Percentiles rank a stretch among this genome's conserved stretches.
phyloP scores from a whole-genome alignment of 139 green algal genomes.

The Marvania coccoides region DNA sequence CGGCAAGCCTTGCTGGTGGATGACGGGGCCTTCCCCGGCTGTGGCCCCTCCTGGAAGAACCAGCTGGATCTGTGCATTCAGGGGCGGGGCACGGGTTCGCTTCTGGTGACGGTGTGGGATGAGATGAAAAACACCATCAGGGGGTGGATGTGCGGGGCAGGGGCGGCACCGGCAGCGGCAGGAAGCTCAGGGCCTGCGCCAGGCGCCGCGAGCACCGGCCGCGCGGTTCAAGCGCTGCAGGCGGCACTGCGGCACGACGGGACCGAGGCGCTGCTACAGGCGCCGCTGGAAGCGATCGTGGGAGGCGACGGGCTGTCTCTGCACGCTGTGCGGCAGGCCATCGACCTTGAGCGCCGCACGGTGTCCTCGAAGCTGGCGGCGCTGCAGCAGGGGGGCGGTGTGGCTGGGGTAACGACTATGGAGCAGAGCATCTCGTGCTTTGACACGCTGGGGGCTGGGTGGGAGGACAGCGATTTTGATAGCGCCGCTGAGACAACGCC shows the following conservation, averaged over 20 bases:
- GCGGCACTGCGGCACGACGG: slow-evolving; percentile 1
- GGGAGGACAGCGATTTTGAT: slow-evolving; percentile 30
- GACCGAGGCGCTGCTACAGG: slow-evolving; percentile 19
- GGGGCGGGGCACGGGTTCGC: slow-evolving; percentile 5
- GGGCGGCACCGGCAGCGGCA: background rate
- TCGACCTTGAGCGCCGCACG: slow-evolving; percentile 18
- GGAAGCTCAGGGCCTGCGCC: background rate
- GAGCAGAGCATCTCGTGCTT: slow-evolving; percentile 14
- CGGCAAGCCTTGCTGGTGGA: slow-evolving; percentile 22
- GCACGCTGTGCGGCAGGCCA: slow-evolving; percentile 10
- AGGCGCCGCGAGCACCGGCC: background rate
- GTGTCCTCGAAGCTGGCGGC: background rate
- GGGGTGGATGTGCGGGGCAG: slow-evolving; percentile 15
- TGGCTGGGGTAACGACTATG: too few species aligned
- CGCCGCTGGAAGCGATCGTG: slow-evolving; percentile 41
- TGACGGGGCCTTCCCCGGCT: slow-evolving; percentile 12
- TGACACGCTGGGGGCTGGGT: background rate
- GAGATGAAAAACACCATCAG: slow-evolving; percentile 30
- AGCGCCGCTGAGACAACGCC: slow-evolving; percentile 16
- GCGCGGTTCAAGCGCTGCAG: slow-evolving; percentile 22
- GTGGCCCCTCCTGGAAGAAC: slow-evolving; percentile 17
- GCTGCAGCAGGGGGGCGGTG: background rate
- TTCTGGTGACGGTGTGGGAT: slow-evolving; percentile 32
- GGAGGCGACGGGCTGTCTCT: slow-evolving; percentile 22
- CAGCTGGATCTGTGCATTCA: slow-evolving; percentile 29